Conservation (phyloP, 2,329 filamentous ascomycete genomes). For the Ceratocystis lukuohia region DNA sequence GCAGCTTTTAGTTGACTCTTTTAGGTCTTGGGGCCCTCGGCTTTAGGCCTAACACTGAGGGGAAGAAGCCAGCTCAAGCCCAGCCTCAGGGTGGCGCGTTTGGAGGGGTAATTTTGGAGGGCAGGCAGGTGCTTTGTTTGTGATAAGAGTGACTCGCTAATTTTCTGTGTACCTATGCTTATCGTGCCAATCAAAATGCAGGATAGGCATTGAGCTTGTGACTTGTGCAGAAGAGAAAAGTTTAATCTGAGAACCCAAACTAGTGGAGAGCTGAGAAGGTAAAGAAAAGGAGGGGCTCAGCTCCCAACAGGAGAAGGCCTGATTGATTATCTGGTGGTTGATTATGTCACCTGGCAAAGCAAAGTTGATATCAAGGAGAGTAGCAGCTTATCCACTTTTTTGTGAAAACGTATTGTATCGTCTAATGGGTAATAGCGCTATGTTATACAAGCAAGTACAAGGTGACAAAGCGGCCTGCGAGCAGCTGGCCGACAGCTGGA, state of each 20-base stretch:
- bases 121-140: neutral
- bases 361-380: neutral
- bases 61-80: neutral
- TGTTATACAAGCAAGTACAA: neutral
- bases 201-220: neutral
- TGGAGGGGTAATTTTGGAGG: neutral
- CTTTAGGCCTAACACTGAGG: no score
- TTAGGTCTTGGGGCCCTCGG: neutral
- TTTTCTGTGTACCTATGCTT: neutral
- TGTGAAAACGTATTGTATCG: neutral
- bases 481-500: conserved; percentile 11
- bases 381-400: neutral
- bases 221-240: conserved; percentile 5
- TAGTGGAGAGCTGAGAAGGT: neutral
- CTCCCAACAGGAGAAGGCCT: neutral
- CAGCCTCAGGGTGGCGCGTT: neutral
- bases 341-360: neutral
- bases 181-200: conserved; percentile 3
- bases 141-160: neutral
- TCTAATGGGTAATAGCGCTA: neutral
- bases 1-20: neutral
- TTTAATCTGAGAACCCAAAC: neutral
- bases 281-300: neutral
- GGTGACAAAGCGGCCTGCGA: neutral
- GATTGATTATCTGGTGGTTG: neutral